Percentiles rank a stretch among this genome's conserved stretches.
Conservation (phyloP, 495 filamentous ascomycete species). For the Penicillium malachiteum region DNA sequence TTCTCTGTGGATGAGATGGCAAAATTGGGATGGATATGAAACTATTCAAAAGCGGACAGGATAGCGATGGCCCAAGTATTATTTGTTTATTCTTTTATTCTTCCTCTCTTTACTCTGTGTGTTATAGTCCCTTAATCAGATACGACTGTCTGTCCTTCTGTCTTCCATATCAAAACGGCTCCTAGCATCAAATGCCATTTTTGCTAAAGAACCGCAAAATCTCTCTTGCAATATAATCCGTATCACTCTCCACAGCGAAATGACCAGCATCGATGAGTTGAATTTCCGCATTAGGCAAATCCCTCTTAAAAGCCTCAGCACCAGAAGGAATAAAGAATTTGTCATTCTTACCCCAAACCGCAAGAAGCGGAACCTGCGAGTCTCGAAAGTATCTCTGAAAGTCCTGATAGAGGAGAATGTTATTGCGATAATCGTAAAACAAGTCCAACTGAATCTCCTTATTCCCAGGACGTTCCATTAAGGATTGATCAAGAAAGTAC, state of each 20-base stretch:
- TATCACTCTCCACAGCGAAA: slow-evolving; percentile 61
- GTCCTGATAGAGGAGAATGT: slow-evolving; percentile 53
- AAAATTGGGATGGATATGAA: no score
- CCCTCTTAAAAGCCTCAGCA: slow-evolving; percentile 59
- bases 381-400: slow-evolving; percentile 60
- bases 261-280: slow-evolving; percentile 59
- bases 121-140: no score
- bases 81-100: no score
- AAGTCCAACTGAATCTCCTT: slow-evolving; percentile 58
- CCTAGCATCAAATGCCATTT: no score
- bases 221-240: slow-evolving; percentile 45
- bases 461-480: slow-evolving; percentile 51
- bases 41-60: no score
- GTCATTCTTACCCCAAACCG: slow-evolving; percentile 64
- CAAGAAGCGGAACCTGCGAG: slow-evolving; percentile 55
- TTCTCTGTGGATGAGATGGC: no score
- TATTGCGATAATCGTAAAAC: slow-evolving; percentile 57
- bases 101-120: no score
- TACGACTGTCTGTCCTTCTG: no score
- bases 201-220: slow-evolving; percentile 48
- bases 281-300: slow-evolving; percentile 51
- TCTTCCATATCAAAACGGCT: no score
- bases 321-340: slow-evolving; percentile 54
- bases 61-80: no score
- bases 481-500: slow-evolving; percentile 49